Evolutionary conservation across 2,329 filamentous ascomycete genomes (phyloP).

Genomic region (Diaporthe longicolla): DNA sequence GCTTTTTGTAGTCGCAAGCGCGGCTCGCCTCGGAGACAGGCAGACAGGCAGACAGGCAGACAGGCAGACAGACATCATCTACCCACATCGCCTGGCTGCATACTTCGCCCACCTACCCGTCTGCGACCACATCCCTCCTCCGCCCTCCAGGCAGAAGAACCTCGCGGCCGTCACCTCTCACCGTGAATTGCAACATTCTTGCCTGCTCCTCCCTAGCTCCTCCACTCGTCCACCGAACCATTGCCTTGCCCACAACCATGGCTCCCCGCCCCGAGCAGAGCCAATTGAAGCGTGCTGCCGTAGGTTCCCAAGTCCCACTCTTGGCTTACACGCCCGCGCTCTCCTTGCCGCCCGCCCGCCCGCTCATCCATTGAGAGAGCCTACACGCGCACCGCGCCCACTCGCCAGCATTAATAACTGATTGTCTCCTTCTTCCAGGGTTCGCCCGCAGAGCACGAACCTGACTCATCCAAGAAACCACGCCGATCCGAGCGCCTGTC

Average conservation of each 20-base stretch:
- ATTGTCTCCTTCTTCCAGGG: constrained; percentile 62
- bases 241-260: constrained; percentile 41
- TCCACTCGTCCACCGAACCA: constrained; percentile 19
- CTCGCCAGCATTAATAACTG: constrained; percentile 46
- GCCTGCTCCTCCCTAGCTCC: constrained; percentile 23
- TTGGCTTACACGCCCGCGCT: constrained; percentile 18
- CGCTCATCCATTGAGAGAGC: not conserved
- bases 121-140: not conserved
- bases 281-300: constrained; percentile 50
- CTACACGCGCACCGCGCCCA: not conserved
- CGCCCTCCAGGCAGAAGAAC: constrained; percentile 33
- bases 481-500: constrained; percentile 82
- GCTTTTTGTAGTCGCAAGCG: constrained; percentile 30
- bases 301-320: constrained; percentile 44
- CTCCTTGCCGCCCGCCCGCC: not conserved
- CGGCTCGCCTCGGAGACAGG: constrained; percentile 7
- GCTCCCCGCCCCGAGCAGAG: constrained; percentile 48
- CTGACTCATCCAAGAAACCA: constrained; percentile 81
- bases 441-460: constrained; percentile 74
- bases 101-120: not conserved
- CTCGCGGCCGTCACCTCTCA: constrained; percentile 18
- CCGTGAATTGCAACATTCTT: constrained; percentile 31
- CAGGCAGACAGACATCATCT: constrained; percentile 14
- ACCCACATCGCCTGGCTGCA: constrained; percentile 12
- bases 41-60: constrained; percentile 11